Percentiles rank a stretch among this genome's conserved stretches.
Evolutionary conservation across 352 stramenopile genomes (phyloP).

Genomic region (Phytophthora sp.): DNA sequence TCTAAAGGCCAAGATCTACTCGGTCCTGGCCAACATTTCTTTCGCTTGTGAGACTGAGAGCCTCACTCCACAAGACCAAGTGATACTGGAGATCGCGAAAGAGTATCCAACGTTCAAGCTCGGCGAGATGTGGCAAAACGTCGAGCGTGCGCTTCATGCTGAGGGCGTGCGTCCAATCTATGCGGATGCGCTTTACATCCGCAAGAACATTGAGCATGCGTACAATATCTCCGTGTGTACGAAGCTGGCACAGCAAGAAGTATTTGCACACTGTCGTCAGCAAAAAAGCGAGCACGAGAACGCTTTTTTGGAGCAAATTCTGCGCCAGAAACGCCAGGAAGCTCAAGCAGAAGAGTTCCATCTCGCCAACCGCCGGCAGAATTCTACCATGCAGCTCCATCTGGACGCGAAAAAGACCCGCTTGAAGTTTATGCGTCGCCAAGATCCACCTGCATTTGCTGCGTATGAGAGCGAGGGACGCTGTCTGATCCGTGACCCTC

Average conservation of each 20-base stretch:
- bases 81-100: constrained; percentile 78
- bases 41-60: constrained; percentile 46
- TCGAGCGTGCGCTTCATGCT: constrained; percentile 64
- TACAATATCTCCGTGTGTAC: constrained; percentile 75
- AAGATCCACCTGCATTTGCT: constrained; percentile 62
- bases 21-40: constrained; percentile 66
- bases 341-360: constrained; percentile 66
- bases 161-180: constrained; percentile 75
- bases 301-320: constrained; percentile 58
- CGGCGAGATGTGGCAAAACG: constrained; percentile 79
- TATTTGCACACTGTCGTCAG: constrained; percentile 37
- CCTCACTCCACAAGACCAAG: constrained; percentile 54
- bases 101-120: constrained; percentile 73
- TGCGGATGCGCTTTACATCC: constrained; percentile 77
- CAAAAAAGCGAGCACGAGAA: constrained; percentile 34
- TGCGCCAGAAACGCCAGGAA: constrained; percentile 74
- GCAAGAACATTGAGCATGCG: constrained; percentile 70
- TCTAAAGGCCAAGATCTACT: constrained; percentile 77
- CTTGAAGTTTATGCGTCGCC: constrained; percentile 68
- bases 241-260: constrained; percentile 63
- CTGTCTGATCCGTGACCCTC: constrained; percentile 53
- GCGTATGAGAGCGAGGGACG: constrained; percentile 54
- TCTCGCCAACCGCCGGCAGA: constrained; percentile 57
- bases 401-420: constrained; percentile 78
- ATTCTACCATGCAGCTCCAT: constrained; percentile 79